These are phyloP conservation scores for Areca catechu DNA, from an alignment of 176 grass and related monocot species.

Conservation along the genomic window DNA sequence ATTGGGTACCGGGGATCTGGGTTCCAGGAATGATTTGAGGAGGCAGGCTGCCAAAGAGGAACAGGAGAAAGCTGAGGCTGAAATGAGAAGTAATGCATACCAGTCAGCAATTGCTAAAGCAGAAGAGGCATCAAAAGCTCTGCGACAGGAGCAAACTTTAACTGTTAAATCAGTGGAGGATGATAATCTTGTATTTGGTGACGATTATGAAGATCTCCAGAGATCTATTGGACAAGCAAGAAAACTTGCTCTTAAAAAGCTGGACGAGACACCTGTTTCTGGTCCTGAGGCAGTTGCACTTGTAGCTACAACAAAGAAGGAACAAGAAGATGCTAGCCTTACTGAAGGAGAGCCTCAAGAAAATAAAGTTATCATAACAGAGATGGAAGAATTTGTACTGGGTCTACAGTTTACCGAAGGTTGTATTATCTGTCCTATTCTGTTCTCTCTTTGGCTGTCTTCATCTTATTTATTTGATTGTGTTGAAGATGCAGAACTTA, in stretches of 20 bases:
- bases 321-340: constrained; percentile 31
- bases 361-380: constrained; percentile 74
- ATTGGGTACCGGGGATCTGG: constrained; percentile 66
- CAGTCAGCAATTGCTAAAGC: constrained; percentile 67
- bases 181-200: constrained; percentile 65
- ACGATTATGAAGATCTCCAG: constrained; percentile 88
- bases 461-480: too few relatives aligned
- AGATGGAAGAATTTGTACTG: constrained; percentile 88
- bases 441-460: neutral
- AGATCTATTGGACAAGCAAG: constrained; percentile 80
- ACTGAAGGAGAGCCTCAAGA: constrained; percentile 35
- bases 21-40: constrained; percentile 59
- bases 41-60: constrained; percentile 51
- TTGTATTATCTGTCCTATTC: constrained; percentile 36
- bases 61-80: constrained; percentile 65
- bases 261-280: constrained; percentile 43
- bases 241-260: constrained; percentile 60
- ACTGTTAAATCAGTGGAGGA: constrained; percentile 27
- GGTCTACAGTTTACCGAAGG: constrained; percentile 84
- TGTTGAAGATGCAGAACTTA: too few relatives aligned
- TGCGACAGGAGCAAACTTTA: constrained; percentile 47
- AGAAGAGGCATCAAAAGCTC: constrained; percentile 64
- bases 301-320: constrained; percentile 46
- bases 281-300: constrained; percentile 42
- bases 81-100: constrained; percentile 62